Evolutionary conservation across 495 filamentous ascomycete species (phyloP), one percentile per base, ranked within the genome.

Genomic region (Aspergillus kassunensis): DNA sequence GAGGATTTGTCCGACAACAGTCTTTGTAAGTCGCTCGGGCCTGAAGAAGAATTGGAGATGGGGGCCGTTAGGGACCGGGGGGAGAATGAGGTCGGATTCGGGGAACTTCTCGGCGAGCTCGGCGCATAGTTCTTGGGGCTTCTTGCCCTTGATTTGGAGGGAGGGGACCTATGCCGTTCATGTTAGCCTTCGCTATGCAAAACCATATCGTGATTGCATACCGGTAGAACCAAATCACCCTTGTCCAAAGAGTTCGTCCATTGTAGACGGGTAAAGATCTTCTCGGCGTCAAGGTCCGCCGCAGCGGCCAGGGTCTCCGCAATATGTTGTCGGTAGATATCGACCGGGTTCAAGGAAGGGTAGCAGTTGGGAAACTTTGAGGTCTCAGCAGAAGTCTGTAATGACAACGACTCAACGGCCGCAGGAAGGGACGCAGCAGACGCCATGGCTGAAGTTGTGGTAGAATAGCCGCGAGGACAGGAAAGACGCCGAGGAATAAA

Each of bases 171-270:
- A 62, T 13, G 25, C 10, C 12, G 36, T 37, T 19, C 24, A 24
- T 40, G 39, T 48, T 43, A 46, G 40, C 29, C 15, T 36, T 18
- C 29, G 3, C 10, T 16, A 18, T 9, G 23, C 44, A 23, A 18
- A 36, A 21, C 24, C 4, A 4, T 9, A 10, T 18, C 18, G 2
- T 53, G 6, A 49, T 54, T n/a, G 58, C 67, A 51, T 74, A 75
- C 85, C 44, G 92, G 82, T 30, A 96, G 72, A 39, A 85, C 74
- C 56, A 97, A 70, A 65, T 97, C 92, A 54, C 92, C 92, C 77
- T 95, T 95, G 51, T 96, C 91, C 23, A 95, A 72, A 41, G 82
- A 82, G 55, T 80, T 76, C 12, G 92, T 96, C 90, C 89, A 96
- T 62, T 82, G 74, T 29, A 97, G 69, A 24, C 82, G 81, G 16